Base-by-base conservation (phyloP, 2,329 filamentous ascomycete species). In the Colletotrichum limetticola region DNA sequence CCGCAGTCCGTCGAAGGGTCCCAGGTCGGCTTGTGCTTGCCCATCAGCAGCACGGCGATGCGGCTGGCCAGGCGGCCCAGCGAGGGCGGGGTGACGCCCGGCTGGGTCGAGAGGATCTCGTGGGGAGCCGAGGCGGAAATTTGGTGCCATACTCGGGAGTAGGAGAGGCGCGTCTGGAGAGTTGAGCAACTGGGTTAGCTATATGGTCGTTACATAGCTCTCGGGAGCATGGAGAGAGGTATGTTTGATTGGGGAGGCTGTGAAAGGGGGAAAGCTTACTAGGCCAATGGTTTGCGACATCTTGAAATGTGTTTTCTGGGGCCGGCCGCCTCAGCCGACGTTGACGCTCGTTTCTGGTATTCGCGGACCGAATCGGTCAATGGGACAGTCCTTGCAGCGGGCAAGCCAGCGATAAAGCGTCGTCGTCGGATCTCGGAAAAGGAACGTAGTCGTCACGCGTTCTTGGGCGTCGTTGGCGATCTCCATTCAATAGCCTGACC, bases 1-100 rank as follows among this genome's bases (percentile, higher is more conserved):
- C 97, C 97, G 88, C 97, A 98, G 88, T 99, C 97, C 74, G 95
- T 98, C 26, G 95, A 98, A 1, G 97, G 97, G 85, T 98, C 94
- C 86, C 92, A 99, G 83, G 97, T 98, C 26, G 97, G 97, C 86
- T 99, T 99, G 89, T 99, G 93, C 88, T 99, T 99, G 85, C 97
- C 97, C 95, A 98, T 98, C 65, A 98, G 91, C 74, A 94, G 88
- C 66, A 92, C 87, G 74, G 95, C 96, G 83, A 98, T 98, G 75
- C 93, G 91, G 66, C 93, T 95, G 74, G 96, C 96, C 64, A 98
- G 89, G 55, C 96, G 95, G 77, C 96, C 96, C 53, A 98, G 92
- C n/a, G 95, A 92, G 16, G 95, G 95, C 22, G 91, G 88, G 24
- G 91, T 91, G 28, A 91, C 82, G 77, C 87, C 84, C 76, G 78